Evolutionary conservation across 2,329 filamentous ascomycete genomes (phyloP), one percentile per base, ranked within the genome.

Genomic region (Coniochaeta prunicola): DNA sequence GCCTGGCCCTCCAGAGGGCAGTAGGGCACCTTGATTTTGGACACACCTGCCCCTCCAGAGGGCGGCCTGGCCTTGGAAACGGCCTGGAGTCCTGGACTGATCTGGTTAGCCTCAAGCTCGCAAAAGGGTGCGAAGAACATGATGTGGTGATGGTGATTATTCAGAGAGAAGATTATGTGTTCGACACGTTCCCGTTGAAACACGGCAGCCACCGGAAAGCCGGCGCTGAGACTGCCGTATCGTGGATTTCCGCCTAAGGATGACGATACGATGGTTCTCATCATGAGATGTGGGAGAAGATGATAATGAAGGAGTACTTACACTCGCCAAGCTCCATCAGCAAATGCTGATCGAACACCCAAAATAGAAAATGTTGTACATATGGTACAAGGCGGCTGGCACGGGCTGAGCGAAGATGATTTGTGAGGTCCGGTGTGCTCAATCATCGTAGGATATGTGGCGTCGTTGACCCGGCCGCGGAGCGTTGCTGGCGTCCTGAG

Each of bases 251-350:
- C 83, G 91, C 80, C 90, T 96, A 96, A 96, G 91, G 91, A 96
- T 96, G 91, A 96, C 90, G 89, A 92, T 92, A 92, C 81, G 77
- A 82, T 59, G 76, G 73, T 80, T 92, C 86, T 94, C 91, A 93
- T 96, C 91, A 93, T 88, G 68, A 65, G 30, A 57, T 45, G 53
- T 58, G 56, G 38, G 42, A 53, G 33, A 50, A 58, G 45, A 50
- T 5, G 21, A 55, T 54, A 53, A 21, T 28, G 17, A 58, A 33
- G 36, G 30, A 48, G 57, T 19, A 63, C 61, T 62, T 62, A 66
- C 63, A 57, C 1, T 59, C 60, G 5, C 59, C 12, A 53, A 31
- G 50, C 50, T 53, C 50, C 45, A 24, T 19, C 10, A 48, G 40
- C 50, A 53, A 53, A 31, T n/a, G 8, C 50, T 53, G 38, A 45